A percentile compares a stretch with the other conserved stretches of the same genome.
phyloP scores from a whole-genome alignment of 139 green algal species.

The Astrephomene gubernaculifera region DNA sequence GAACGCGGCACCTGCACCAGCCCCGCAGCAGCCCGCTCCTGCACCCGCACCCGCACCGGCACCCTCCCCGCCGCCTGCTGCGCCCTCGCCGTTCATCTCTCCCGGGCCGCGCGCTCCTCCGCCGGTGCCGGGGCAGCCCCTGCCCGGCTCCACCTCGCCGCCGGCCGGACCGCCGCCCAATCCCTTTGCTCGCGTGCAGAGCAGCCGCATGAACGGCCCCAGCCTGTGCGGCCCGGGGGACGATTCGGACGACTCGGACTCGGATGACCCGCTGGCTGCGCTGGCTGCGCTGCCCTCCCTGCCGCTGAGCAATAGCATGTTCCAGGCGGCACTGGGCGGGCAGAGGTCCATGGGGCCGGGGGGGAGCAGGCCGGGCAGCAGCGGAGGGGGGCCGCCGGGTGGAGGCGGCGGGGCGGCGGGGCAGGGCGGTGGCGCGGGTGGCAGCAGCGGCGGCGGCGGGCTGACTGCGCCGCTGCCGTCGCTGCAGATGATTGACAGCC shows the following conservation, averaged over 20 bases:
- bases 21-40: too few relatives aligned
- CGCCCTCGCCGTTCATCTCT: too few relatives aligned
- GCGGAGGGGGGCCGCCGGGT: neutral
- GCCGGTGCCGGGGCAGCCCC: conserved; percentile 27
- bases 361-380: neutral
- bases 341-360: neutral
- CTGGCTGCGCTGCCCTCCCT: conserved; percentile 30
- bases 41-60: too few relatives aligned
- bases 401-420: neutral
- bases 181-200: conserved; percentile 37
- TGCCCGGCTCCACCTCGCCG: conserved; percentile 6
- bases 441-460: neutral
- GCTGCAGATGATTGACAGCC: conserved; percentile 39
- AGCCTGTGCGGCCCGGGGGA: neutral
- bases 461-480: conserved; percentile 11
- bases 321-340: conserved; percentile 15
- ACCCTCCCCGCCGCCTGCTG: too few relatives aligned
- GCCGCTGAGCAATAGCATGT: conserved; percentile 6
- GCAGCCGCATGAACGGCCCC: neutral
- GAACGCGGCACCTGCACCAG: too few relatives aligned
- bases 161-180: conserved; percentile 31
- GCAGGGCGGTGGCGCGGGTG: neutral
- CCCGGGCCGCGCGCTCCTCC: conserved; percentile 8
- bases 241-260: neutral
- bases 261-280: conserved; percentile 16